Evolutionary conservation across 1,284 basidiomycete species (phyloP), one percentile per base, ranked within the genome.

Genomic region (Acaromyces ingoldii): DNA sequence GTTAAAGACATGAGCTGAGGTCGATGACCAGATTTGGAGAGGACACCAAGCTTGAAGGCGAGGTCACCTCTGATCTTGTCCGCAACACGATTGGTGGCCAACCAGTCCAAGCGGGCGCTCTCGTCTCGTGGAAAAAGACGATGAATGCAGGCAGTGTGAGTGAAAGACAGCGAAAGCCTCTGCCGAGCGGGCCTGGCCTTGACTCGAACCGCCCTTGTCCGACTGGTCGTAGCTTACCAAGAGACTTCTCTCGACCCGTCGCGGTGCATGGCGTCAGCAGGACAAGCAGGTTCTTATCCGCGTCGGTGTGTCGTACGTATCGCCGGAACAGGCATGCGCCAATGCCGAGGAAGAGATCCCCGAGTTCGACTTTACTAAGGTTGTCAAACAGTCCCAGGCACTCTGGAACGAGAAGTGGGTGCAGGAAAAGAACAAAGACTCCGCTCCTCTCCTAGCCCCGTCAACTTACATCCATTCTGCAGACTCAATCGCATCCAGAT

Each of bases 311-410:
- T 62, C 58, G 17, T 71, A 65, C 51, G 40, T 54, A 11, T 63
- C 60, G 3, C 57, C 65, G 19, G 59, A 65, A 19, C 49, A 70
- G 26, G 69, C 67, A 4, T 71, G 69, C 42, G 19, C 33, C 47
- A 71, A 71, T 36, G 62, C 64, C 53, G 67, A 67, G 26, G 28
- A 48, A 34, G 68, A 71, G 49, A 62, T 71, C 29, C 45, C 43
- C 21, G 42, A 60, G 25, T 62, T 45, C 44, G 47, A 65, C 49
- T 69, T 71, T 47, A 60, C 62, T 4, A 42, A 39, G 9, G 54
- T 67, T 7, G 56, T 51, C 6, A 52, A 42, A 5, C 51, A 57
- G 6, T 58, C 58, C 49, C 24, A 60, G 19, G 47, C 52, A 6
- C 24, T 40, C 17, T 71, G 68, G 68, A 67, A 71, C 48, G 60